These are phyloP conservation scores for Starmerella bombicola DNA, from an alignment of 805 yeast genomes.

Conservation along the genomic window DNA sequence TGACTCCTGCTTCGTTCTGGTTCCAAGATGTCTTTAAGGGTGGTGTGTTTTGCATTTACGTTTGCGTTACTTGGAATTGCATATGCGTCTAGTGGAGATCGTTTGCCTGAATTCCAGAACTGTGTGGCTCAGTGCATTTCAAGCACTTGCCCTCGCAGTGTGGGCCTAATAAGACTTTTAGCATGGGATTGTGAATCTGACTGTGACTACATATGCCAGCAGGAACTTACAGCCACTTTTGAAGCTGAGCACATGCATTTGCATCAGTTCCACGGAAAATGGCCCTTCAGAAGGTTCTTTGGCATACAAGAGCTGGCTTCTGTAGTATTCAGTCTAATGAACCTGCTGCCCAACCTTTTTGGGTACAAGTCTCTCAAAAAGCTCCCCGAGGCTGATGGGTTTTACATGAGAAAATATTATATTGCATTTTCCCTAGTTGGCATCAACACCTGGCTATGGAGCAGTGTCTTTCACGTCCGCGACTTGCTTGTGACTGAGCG, in stretches of 20 bases:
- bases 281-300: slow-evolving; percentile 77
- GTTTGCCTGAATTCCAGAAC: slow-evolving; percentile 36
- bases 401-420: slow-evolving; percentile 28
- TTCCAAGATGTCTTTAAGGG: too few species aligned
- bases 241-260: slow-evolving; percentile 44
- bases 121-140: slow-evolving; percentile 34
- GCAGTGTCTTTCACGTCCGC: slow-evolving; percentile 77
- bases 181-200: slow-evolving; percentile 67
- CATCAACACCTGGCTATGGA: slow-evolving; percentile 77
- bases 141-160: slow-evolving; percentile 28
- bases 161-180: slow-evolving; percentile 35
- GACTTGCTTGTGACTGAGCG: slow-evolving; percentile 71
- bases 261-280: slow-evolving; percentile 88
- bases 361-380: slow-evolving; percentile 33
- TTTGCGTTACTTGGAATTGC: too few species aligned
- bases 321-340: slow-evolving; percentile 61
- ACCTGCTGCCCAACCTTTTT: slow-evolving; percentile 48
- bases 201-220: slow-evolving; percentile 91
- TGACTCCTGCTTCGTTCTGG: too few species aligned
- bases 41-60: too few species aligned
- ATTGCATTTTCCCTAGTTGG: slow-evolving; percentile 48
- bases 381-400: slow-evolving; percentile 22
- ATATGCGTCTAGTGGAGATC: slow-evolving; percentile 44
- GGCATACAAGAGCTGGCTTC: slow-evolving; percentile 81
- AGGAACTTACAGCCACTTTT: slow-evolving; percentile 44